Percentiles rank a stretch among this genome's conserved stretches.
phyloP scores from a whole-genome alignment of 192 early-diverging fungal genomes.

The Lunasporangiospora selenospora region DNA sequence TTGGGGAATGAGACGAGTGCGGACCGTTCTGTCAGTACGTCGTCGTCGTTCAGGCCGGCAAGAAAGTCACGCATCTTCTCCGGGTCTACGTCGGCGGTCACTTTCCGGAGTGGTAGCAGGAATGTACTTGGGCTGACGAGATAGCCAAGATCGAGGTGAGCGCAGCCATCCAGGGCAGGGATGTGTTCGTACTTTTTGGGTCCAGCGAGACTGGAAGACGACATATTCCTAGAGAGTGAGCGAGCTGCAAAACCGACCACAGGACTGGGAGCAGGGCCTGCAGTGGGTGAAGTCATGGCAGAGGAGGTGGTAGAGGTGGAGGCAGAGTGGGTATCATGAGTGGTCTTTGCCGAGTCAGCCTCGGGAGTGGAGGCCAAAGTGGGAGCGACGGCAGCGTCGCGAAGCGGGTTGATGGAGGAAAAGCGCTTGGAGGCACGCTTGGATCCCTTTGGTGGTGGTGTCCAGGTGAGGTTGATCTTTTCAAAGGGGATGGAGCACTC shows the following conservation, averaged over 20 bases:
- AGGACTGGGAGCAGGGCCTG: background rate
- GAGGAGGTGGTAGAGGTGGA: background rate
- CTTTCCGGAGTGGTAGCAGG: slow-evolving; percentile 20
- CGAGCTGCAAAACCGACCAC: slow-evolving; percentile 8
- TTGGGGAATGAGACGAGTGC: slow-evolving; percentile 30
- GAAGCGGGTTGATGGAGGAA: slow-evolving; percentile 22
- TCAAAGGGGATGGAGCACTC: slow-evolving; percentile 44
- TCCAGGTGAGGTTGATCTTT: slow-evolving; percentile 44
- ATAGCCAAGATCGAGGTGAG: slow-evolving; percentile 30
- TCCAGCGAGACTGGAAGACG: slow-evolving; percentile 23
- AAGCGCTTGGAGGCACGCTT: slow-evolving; percentile 34
- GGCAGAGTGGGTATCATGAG: slow-evolving; percentile 10
- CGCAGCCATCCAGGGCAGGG: slow-evolving; percentile 27
- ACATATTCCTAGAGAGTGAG: slow-evolving; percentile 9
- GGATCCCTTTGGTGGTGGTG: slow-evolving; percentile 35
- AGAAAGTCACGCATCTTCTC: slow-evolving; percentile 32
- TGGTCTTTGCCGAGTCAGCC: background rate
- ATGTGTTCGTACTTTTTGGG: slow-evolving; percentile 39
- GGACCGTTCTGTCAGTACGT: slow-evolving; percentile 22
- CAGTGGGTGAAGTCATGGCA: slow-evolving; percentile 2
- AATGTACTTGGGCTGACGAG: slow-evolving; percentile 33
- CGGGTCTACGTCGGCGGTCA: slow-evolving; percentile 14
- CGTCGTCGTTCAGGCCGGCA: slow-evolving; percentile 17
- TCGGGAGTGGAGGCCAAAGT: background rate
- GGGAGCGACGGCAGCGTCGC: background rate